Evolutionary conservation across 2,329 filamentous ascomycete genomes (phyloP), one percentile per base, ranked within the genome.

Genomic region (Emericellopsis cladophorae): DNA sequence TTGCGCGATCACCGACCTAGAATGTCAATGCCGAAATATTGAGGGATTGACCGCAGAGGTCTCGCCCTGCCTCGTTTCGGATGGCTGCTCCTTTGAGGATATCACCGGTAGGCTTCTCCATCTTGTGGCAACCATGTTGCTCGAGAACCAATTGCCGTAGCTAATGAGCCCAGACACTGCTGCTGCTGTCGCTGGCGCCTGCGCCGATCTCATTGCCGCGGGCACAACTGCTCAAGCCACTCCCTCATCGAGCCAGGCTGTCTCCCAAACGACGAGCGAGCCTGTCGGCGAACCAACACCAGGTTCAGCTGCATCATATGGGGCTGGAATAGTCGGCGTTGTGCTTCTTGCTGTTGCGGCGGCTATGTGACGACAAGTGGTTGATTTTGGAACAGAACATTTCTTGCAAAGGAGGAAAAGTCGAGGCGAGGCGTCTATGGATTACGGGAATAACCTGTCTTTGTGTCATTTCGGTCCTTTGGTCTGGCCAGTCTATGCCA

Each of bases 21-120:
- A 40, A 12, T 68, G 65, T 53, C 58, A 59, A 43, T 68, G 65
- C 51, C 36, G 37, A 38, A 57, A 64, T 32, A 43, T 59, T 15
- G 48, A 56, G 31, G 48, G 51, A 33, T 55, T 68, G 40, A 59
- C 56, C 8, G 42, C 51, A 23, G 48, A 50, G 7, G 55, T 60
- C 24, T 47, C 58, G 32, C 52, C 55, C 22, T 68, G 65, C 44
- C 49, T 66, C 22, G 52, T 57, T 5, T 45, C 50, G 3, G 54
- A 51, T 16, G 35, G 23, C 15, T 43, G 41, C 32, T 24, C 21
- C 15, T 24, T 43, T 16, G 26, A 35, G 15, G 41, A 43, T n/a
- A 43, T 43, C 16, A 49, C 51, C 29, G 47, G 64, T 66, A 56
- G 12, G 57, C 21, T 8, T 29, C 22, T 7, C 16, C 11, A 16